Evolutionary conservation across 306 rosid genomes (phyloP), one percentile per base, ranked within the genome.

Genomic region (Lathyrus tuberosus): DNA sequence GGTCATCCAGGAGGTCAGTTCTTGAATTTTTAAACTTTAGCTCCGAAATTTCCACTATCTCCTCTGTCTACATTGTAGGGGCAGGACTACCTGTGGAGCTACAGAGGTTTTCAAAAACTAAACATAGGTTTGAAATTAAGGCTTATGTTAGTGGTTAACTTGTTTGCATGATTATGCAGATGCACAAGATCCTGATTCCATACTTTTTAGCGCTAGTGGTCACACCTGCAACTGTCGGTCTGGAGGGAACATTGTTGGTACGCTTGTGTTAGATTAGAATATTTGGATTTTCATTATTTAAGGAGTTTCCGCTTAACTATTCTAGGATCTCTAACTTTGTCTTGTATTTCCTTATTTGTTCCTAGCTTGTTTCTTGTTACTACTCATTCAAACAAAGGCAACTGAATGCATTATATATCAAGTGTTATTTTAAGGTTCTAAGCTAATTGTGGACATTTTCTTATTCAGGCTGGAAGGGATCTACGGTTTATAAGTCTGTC

Each of bases 221-320:
- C 67, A 91, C 93, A 1, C 96, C 96, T 52, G 70, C 93, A 7
- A 80, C 91, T 65, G 82, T 56, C 81, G 35, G 96, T 86, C 85
- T 91, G 17, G 97, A 91, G 79, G 97, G 97, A 64, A 86, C 96
- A 35, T 71, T 88, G 79, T 85, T 91, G 97, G 97, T 91, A 84
- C 28, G 78, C 65, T 73, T 69, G 14, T 49, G 58, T 69, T 51
- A 61, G 75, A 60, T 69, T 51, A 69, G 75, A 60, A 49, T 46
- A 76, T 67, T 48, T 47, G 62, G 65, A 61, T 37, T 75, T 63
- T 57, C 41, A 28, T 60, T 38, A 43, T 60, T 49, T 49, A 8
- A 49, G 57, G 22, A 49, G 57, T 17, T 49, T 49, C 56, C 26
- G 10, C 26, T 49, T 4, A 16, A 49, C 18, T 49, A 49, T 49